Evolutionary conservation across 768 basidiomycete genomes (phyloP), one percentile per base, ranked within the genome.

Genomic region (Xanthoconium purpureum): DNA sequence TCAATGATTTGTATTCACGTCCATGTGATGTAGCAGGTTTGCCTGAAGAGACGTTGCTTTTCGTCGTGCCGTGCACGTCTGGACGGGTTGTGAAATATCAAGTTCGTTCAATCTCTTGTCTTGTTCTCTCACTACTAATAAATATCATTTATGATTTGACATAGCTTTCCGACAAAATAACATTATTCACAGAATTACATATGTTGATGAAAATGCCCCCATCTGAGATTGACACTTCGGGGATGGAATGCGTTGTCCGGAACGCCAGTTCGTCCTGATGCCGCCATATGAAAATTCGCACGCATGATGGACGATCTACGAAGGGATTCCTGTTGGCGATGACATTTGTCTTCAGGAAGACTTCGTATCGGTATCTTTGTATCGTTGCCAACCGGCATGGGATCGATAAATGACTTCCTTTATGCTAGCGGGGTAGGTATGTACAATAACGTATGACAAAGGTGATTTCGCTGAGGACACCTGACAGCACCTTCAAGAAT

Each of bases 21-120:
- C 4, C 3, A n/a, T 36, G 24, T 18, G 40, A 45, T 42, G 10
- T n/a, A 61, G 49, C 12, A 18, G 48, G 15, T 7, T 39, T 53
- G 0, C 50, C 57, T 30, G 45, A 49, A 47, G 87, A 88, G 64
- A 91, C 89, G 0, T 64, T 92, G 1, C 83, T 94, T 66, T 93
- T 83, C 66, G 85, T 87, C 3, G 78, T 88, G 33, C 88, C 89
- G 0, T 87, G 84, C 62, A 90, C 89, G 0, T 93, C 90, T 0
- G 90, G 85, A 0, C 77, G 83, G 9, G 88, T 92, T 0, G 82
- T 84, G 13, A 72, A 77, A n/a, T 85, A 87, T 62, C 87, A 89
- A 74, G 90, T 88, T 32, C 53, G 78, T 65, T 45, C 38, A 38
- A 30, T 45, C 14, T 46, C 44, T 13, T 17, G 12, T 33, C 15